phyloP scores from a whole-genome alignment of 441 rosid species.

The Biscutella auriculata region DNA sequence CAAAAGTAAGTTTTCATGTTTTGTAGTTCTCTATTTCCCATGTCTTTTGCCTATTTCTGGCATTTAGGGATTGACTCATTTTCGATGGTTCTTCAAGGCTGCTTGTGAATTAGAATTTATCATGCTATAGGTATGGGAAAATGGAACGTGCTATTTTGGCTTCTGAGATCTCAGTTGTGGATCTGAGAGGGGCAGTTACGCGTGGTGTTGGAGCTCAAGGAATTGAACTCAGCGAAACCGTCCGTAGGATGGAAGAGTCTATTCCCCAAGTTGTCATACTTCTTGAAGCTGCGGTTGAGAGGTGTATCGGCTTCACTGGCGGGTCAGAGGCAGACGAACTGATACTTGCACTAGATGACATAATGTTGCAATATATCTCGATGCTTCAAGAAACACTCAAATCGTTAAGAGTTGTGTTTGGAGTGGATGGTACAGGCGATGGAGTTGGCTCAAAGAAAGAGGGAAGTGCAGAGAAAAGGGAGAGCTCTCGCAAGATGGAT shows the following conservation, averaged over 20 bases:
- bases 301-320: slow-evolving; percentile 88
- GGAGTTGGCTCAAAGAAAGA: slow-evolving; percentile 51
- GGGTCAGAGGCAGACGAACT: slow-evolving; percentile 97
- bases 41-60: slow-evolving; percentile 1
- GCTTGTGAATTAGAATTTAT: slow-evolving; percentile 15
- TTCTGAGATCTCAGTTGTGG: slow-evolving; percentile 79
- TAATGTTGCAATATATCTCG: slow-evolving; percentile 83
- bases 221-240: slow-evolving; percentile 92
- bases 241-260: slow-evolving; percentile 97
- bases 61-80: background rate
- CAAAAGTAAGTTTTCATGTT: slow-evolving; percentile 49
- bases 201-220: slow-evolving; percentile 99
- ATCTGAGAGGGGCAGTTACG: slow-evolving; percentile 94
- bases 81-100: slow-evolving; percentile 5
- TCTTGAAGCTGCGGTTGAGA: slow-evolving; percentile 90
- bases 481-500: slow-evolving; percentile 57
- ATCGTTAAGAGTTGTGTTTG: slow-evolving; percentile 83
- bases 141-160: slow-evolving; percentile 89
- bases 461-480: slow-evolving; percentile 58
- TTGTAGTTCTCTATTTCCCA: background rate
- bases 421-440: slow-evolving; percentile 64
- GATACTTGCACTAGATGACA: slow-evolving; percentile 82
- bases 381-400: slow-evolving; percentile 85
- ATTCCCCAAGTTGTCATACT: slow-evolving; percentile 85
- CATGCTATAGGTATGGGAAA: slow-evolving; percentile 69